phyloP scores from a whole-genome alignment of 2,329 filamentous ascomycete genomes.

The Diplodia intermedia region DNA sequence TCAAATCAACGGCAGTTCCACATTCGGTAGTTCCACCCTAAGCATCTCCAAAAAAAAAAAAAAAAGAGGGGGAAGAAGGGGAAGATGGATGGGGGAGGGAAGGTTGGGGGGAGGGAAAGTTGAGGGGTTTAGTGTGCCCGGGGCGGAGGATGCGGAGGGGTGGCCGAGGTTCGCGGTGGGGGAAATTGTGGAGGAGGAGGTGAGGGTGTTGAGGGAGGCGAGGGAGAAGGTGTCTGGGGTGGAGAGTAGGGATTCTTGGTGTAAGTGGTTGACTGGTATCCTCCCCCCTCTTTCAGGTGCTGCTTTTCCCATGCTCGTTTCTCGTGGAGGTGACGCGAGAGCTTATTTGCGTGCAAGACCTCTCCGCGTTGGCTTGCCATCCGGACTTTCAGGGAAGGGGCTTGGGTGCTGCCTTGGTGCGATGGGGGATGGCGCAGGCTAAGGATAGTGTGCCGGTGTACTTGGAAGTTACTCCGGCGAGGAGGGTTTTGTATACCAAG shows the following conservation, averaged over 20 bases:
- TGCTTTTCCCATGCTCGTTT: neutral
- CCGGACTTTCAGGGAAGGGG: constrained; percentile 26
- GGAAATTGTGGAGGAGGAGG: neutral
- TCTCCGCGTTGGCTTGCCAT: constrained; percentile 13
- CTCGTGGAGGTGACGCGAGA: neutral
- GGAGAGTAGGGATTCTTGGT: neutral
- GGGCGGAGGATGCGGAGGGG: neutral
- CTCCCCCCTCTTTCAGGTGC: neutral
- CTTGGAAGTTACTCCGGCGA: constrained; percentile 49
- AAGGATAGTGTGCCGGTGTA: constrained; percentile 47
- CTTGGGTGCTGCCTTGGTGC: constrained; percentile 18
- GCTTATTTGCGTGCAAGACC: constrained; percentile 37
- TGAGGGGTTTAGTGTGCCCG: neutral
- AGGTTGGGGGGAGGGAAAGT: neutral
- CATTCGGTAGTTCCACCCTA: neutral
- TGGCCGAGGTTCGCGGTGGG: neutral
- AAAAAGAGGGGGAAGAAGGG: neutral
- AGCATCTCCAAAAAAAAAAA: neutral
- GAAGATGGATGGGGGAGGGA: neutral
- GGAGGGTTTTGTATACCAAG: constrained; percentile 46
- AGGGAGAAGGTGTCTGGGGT: neutral
- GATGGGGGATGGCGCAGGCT: constrained; percentile 30
- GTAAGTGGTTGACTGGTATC: neutral
- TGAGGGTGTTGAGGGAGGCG: neutral
- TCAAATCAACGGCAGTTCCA: neutral